phyloP scores from a whole-genome alignment of 1,284 basidiomycete genomes.

The Puccinia sorghi region DNA sequence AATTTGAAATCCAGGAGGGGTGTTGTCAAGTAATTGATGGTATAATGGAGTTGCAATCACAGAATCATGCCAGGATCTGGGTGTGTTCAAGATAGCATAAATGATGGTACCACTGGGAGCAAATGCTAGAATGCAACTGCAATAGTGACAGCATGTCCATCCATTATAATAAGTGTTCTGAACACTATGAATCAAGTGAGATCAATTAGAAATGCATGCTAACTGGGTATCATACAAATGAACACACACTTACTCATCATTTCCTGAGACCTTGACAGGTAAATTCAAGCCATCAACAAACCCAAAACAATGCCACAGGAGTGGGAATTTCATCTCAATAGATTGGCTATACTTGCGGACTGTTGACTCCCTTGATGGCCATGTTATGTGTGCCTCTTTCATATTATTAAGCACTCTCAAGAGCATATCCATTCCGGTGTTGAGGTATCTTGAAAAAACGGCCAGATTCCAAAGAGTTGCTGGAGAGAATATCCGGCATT shows the following conservation, averaged over 20 bases:
- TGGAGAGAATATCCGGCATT: not conserved
- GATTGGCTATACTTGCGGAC: too few species aligned
- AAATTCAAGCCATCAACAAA: conserved; percentile 4
- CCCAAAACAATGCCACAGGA: not conserved
- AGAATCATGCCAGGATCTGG: not conserved
- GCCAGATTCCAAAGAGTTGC: not conserved
- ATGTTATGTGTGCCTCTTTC: not conserved
- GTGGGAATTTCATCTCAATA: not conserved
- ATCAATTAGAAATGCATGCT: too few species aligned
- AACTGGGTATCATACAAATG: not conserved
- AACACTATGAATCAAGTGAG: not conserved
- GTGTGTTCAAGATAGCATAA: not conserved
- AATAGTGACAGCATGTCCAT: not conserved
- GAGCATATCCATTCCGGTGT: not conserved
- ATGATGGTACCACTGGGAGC: not conserved
- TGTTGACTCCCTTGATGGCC: not conserved
- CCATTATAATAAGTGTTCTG: not conserved
- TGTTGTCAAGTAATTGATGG: not conserved
- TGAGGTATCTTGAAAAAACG: conserved; percentile 1
- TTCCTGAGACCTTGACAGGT: too few species aligned
- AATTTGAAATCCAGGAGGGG: not conserved
- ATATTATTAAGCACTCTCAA: not conserved
- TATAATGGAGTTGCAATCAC: not conserved
- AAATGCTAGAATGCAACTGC: not conserved
- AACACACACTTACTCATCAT: conserved; percentile 7